Evolutionary conservation across 192 early-diverging fungal species (phyloP).

Genomic region (Coemansia sp.): DNA sequence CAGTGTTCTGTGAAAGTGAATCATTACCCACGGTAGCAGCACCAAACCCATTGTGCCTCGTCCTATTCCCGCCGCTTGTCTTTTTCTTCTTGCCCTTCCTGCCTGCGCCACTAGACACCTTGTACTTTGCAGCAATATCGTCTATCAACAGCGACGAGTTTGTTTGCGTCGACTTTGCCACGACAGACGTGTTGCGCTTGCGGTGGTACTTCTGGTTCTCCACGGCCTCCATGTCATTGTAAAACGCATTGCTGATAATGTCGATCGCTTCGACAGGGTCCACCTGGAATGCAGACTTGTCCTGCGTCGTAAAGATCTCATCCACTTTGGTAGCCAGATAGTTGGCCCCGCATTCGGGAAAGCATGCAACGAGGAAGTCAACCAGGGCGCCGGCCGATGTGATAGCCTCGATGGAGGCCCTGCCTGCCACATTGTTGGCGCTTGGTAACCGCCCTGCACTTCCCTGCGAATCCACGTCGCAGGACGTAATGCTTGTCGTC

Average conservation of each 20-base stretch:
- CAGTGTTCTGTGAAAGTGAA: slow-evolving; percentile 6
- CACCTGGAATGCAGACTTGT: slow-evolving; percentile 14
- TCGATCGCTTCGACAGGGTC: slow-evolving; percentile 49
- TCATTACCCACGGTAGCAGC: not conserved
- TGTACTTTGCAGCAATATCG: slow-evolving; percentile 8
- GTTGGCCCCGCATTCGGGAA: slow-evolving; percentile 45
- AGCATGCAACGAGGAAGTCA: slow-evolving; percentile 38
- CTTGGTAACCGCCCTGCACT: no score
- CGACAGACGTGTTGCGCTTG: no score
- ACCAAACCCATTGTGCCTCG: not conserved
- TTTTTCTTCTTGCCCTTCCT: not conserved
- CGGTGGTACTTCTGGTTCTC: slow-evolving; percentile 29
- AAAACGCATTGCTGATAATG: slow-evolving; percentile 41
- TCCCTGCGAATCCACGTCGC: not conserved
- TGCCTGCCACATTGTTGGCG: not conserved
- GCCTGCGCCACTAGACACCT: not conserved
- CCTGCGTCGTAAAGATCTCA: slow-evolving; percentile 20
- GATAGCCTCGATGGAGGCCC: slow-evolving; percentile 23
- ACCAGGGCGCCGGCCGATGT: slow-evolving; percentile 24
- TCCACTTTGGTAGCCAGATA: slow-evolving; percentile 30
- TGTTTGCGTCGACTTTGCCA: not conserved
- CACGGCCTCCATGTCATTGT: slow-evolving; percentile 42
- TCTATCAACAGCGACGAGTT: not conserved
- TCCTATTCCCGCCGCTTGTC: not conserved
- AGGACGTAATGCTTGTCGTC: not conserved